Percentiles rank a stretch among this genome's conserved stretches.
These are phyloP conservation scores for Beta macrorhiza DNA, from an alignment of 179 eudicot species.

Conservation along the genomic window DNA sequence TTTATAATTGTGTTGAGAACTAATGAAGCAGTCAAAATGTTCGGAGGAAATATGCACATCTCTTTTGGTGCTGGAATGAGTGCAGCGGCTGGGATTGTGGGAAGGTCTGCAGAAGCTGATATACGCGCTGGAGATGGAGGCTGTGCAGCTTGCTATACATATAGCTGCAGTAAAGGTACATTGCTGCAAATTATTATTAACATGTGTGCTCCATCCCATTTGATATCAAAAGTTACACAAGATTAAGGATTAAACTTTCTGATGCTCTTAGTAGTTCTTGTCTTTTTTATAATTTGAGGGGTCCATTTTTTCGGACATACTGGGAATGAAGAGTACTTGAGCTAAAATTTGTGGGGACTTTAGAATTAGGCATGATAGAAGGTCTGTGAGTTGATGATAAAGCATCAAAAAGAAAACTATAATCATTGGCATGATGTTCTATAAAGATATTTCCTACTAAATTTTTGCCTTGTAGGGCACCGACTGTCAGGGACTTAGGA, in stretches of 20 bases:
- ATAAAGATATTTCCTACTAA: no score
- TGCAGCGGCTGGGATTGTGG: slow-evolving; percentile 83
- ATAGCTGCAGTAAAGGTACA: slow-evolving; percentile 90
- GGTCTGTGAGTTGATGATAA: background rate
- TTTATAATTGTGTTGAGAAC: slow-evolving; percentile 74
- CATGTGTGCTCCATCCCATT: background rate
- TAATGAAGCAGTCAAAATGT: slow-evolving; percentile 71
- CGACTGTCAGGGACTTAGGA: no score
- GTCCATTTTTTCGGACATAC: background rate
- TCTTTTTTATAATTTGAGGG: background rate
- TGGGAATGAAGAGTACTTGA: no score
- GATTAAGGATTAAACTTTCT: background rate
- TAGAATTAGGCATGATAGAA: background rate
- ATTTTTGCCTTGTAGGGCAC: no score
- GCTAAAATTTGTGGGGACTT: no score
- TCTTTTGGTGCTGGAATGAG: slow-evolving; percentile 90
- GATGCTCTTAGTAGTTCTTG: no score
- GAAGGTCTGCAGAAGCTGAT: slow-evolving; percentile 81
- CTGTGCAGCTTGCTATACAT: slow-evolving; percentile 80
- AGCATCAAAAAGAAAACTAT: no score
- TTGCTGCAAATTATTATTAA: background rate
- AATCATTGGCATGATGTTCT: no score
- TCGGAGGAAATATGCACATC: slow-evolving; percentile 67
- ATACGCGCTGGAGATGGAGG: slow-evolving; percentile 82
- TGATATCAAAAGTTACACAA: background rate